phyloP scores from a whole-genome alignment of 129 eudicot species.

The Daucus carota region DNA sequence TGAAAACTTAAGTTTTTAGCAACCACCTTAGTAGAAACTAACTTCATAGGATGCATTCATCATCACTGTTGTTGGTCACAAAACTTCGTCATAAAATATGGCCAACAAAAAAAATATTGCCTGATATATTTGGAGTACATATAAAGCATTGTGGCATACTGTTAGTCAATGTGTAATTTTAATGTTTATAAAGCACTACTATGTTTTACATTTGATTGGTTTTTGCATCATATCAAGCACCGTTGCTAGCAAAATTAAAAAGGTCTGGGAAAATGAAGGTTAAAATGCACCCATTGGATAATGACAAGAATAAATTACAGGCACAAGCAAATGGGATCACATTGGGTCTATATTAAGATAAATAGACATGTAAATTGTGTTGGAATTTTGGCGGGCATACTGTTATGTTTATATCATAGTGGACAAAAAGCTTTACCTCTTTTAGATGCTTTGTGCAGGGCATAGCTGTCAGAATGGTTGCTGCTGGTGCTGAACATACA shows the following conservation, averaged over 20 bases:
- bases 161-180: background rate
- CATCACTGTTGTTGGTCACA: background rate
- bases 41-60: background rate
- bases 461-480: constrained; percentile 84
- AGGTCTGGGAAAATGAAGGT: background rate
- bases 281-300: background rate
- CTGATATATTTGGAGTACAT: background rate
- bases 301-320: background rate
- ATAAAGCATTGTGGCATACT: background rate
- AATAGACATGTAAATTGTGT: background rate
- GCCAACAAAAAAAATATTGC: background rate
- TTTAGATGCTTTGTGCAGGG: constrained; percentile 45
- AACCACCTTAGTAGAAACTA: background rate
- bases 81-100: background rate
- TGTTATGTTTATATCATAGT: background rate
- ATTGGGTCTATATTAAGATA: background rate
- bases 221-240: background rate
- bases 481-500: constrained; percentile 99
- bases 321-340: background rate
- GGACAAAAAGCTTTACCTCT: background rate
- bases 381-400: background rate
- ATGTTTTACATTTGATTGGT: background rate
- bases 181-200: background rate
- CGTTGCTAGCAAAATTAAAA: background rate
- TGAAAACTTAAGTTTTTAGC: background rate